A percentile compares a stretch with the other conserved stretches of the same genome.
phyloP scores from a whole-genome alignment of 306 rosid genomes.

The Prunus kanzakura region DNA sequence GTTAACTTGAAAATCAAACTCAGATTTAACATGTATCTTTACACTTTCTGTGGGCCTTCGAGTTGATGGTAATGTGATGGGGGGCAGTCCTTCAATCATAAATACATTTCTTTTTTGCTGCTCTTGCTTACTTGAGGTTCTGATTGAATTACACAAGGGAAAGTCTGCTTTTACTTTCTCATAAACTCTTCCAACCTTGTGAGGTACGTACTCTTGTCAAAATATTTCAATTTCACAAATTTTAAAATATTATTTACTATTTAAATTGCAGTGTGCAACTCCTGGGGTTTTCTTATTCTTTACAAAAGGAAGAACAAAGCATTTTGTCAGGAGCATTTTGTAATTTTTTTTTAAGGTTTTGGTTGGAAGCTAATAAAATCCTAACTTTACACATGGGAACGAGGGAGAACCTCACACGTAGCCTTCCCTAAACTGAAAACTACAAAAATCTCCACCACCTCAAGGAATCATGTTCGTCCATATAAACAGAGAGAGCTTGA shows the following conservation, averaged over 20 bases:
- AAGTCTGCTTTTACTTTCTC: background rate
- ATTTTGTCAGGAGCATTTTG: background rate
- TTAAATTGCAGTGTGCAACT: too few relatives aligned
- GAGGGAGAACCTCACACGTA: conserved; percentile 13
- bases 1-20: background rate
- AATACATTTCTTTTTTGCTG: background rate
- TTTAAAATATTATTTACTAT: background rate
- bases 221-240: background rate
- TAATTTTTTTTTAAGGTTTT: background rate
- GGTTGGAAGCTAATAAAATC: background rate
- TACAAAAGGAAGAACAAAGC: too few relatives aligned
- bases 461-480: conserved; percentile 1
- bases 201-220: background rate
- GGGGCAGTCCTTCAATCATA: background rate
- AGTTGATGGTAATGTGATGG: background rate
- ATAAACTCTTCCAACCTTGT: background rate
- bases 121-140: background rate
- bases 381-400: background rate
- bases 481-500: background rate
- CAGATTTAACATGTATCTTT: background rate
- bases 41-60: background rate
- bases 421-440: conserved; percentile 16
- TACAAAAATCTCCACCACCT: background rate
- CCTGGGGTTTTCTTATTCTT: too few relatives aligned
- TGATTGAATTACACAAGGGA: background rate